Evolutionary conservation across 2,329 filamentous ascomycete genomes (phyloP), one percentile per base, ranked within the genome.

Genomic region (Niveomyces coronatus): DNA sequence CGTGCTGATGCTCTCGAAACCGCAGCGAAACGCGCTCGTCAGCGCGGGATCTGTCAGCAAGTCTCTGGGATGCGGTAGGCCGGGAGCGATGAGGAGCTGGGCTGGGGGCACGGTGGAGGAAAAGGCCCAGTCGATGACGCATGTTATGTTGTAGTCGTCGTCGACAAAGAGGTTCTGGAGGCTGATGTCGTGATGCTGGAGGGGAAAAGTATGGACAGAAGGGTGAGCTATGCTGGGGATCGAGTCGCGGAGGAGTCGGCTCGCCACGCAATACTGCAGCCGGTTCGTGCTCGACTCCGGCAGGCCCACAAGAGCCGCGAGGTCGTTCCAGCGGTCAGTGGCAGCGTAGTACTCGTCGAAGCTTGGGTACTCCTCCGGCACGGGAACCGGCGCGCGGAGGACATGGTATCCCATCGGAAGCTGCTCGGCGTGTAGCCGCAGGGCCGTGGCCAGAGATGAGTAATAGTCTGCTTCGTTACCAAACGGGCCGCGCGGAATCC

Each of bases 111-210:
- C 48, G 37, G 50, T 53, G 20, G 49, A 53, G 15, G 45, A 44
- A 26, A 49, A 53, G 9, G 45, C 46, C 50, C 47, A 54, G 47
- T 54, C 49, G 39, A 54, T 53, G 30, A 54, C 42, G 41, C 49
- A 54, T 9, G 48, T 54, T 35, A 53, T 51, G 23, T 55, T 52
- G 35, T 53, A 48, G 31, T 52, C 44, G 23, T 47, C 38, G 38
- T 53, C 51, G 38, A 52, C 45, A 37, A 53, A 55, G 20, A 53
- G 45, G 33, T 55, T 52, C 13, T 44, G 39, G 10, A 40, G 30
- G 32, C 48, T 51, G 30, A 54, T 32, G 37, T 53, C 51, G n/a
- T 45, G 53, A 40, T 51, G 50, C 20, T 33, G 34, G 14, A 52
- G 42, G 15, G 45, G 40, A 32, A 47, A 41, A 37, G 30, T 44